Percentiles rank a stretch among this genome's conserved stretches.
Conservation (phyloP, 2,329 filamentous ascomycete genomes). For the Coniochaeta ligniaria region DNA sequence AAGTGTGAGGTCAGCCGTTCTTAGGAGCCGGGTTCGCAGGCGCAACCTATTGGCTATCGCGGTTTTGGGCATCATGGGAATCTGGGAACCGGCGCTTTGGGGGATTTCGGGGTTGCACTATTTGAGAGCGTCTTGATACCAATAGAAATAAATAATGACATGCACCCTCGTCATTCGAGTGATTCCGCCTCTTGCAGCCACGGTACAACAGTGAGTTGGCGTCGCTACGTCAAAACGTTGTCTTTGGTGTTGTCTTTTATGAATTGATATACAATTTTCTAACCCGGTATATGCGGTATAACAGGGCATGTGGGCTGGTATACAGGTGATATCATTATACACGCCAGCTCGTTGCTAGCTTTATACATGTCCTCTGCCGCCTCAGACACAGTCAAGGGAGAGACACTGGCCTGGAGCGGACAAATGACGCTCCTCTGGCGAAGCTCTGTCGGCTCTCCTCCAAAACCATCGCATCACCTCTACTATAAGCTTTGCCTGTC, state of each 20-base stretch:
- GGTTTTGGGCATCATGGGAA: background rate
- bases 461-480: background rate
- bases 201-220: no score
- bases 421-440: background rate
- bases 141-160: background rate
- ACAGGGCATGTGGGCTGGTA: background rate
- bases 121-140: background rate
- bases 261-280: no score
- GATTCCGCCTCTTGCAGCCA: no score
- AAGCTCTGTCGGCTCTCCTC: background rate
- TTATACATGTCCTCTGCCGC: background rate
- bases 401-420: background rate
- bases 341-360: background rate
- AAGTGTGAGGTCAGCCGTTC: constrained; percentile 76
- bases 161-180: background rate
- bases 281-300: background rate
- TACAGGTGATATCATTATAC: background rate
- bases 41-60: background rate
- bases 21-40: background rate
- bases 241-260: no score
- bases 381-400: background rate
- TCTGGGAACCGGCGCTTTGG: background rate
- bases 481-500: constrained; percentile 43
- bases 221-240: no score
- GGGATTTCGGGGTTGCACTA: background rate